Base-by-base conservation (phyloP, 805 yeast genomes). In the Scheffersomyces coipomensis region DNA sequence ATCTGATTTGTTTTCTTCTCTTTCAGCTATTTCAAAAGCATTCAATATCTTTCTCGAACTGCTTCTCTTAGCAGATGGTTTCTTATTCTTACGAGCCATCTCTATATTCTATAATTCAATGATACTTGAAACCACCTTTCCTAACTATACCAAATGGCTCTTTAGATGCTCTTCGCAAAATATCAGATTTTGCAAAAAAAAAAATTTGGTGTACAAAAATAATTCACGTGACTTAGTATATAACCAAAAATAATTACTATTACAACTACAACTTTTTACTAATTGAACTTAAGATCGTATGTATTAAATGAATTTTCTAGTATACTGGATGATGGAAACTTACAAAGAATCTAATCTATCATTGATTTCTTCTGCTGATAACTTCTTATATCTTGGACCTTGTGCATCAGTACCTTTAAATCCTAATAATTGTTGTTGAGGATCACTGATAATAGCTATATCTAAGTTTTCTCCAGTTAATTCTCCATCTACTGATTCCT, bases 401-500 rank as follows among this genome's bases (percentile, higher is more conserved):
- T 64, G 67, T n/a, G 75, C 83, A 39, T 71, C 74, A 10, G 87
- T 90, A 39, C 98, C 99, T 55, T 78, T 78, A 67, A 82, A 88
- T 0, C 97, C 97, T 48, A 91, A 75, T 58, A 85, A 57, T 36
- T 83, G 82, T 44, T 85, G 88, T 52, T 88, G 83, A 33, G 95
- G 85, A 37, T 79, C 84, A 40, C 96, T 90, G 38, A 93, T 81
- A 29, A 93, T 75, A 18, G 91, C 84, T 43, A 93, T 86, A 64
- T 93, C 99, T 47, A 93, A 91, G 34, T 95, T 90, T 49, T 89
- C 95, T 34, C 98, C 98, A 47, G 85, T 89, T 79, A 93, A 86
- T 58, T 93, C 99, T 41, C 99, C 99, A 63, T 93, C 99, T 37
- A 93, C 91, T 19, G 96, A 82, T 66, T 93, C 99, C 64, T 93